Base-by-base conservation (phyloP, 2,329 filamentous ascomycete species). In the Phyllosticta paracitricarpa region DNA sequence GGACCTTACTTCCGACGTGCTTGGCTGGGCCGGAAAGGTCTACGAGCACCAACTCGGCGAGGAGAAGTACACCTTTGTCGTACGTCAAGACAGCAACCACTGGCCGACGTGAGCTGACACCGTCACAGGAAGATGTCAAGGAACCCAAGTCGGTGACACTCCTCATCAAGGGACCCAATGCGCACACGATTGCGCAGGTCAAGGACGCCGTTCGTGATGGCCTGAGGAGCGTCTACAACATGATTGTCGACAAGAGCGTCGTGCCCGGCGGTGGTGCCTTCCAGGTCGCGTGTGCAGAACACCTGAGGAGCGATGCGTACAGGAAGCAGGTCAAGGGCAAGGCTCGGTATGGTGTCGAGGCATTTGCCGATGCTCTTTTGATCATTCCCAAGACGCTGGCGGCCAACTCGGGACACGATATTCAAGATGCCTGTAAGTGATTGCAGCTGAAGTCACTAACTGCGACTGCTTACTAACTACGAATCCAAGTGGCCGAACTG, bases 31-130 rank as follows among this genome's bases (percentile, higher is more conserved):
- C 58, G 94, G 94, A 59, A 84, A 90, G 56, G 94, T 99, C 62
- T 97, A 99, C 74, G 94, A 99, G 80, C 93, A 99, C 77, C 90
- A 93, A 68, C 82, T 99, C 9, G 94, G 94, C 64, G 94, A 99
- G 81, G 94, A 99, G 81, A 99, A 99, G 81, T 99, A 90, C 79
- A 99, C 94, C 5, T 99, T 99, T 73, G 83, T 99, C 64, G 73
- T 75, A 68, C 64, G 73, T 68, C 51, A 5, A 54, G 22, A n/a
- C 28, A 19, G 35, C 57, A n/a, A n/a, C 17, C 54, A n/a, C 19
- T 8, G 19, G 12, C 14, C 3, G 30, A 61, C 30, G 55, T 19
- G 25, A 51, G 57, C 68, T 74, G 59, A 74, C 67, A 62, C 17
- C 8, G 10, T 40, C 54, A 54, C 59, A 75, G 68, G 94, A 99